phyloP scores from a whole-genome alignment of 2,329 filamentous ascomycete genomes.

The Aspergillus sp. region DNA sequence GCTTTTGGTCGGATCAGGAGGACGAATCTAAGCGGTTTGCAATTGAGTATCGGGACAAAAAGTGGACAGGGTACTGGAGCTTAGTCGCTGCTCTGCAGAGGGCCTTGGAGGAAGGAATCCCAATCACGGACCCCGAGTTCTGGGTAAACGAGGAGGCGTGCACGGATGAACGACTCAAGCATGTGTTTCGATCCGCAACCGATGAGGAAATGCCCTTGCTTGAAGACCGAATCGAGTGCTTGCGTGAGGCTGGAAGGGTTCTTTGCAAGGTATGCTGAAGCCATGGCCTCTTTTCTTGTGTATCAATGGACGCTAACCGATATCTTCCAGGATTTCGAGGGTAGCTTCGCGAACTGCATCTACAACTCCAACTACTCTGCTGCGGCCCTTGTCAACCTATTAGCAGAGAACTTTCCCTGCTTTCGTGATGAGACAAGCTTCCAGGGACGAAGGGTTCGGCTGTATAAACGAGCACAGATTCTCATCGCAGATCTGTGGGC shows the following conservation, averaged over 20 bases:
- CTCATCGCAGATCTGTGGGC: conserved; percentile 96
- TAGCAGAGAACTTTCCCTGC: conserved; percentile 76
- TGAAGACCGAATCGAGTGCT: conserved; percentile 67
- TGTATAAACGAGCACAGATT: conserved; percentile 94
- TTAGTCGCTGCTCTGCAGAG: conserved; percentile 81
- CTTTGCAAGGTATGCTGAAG: conserved; percentile 62
- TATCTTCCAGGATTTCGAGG: conserved; percentile 61
- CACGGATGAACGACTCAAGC: conserved; percentile 65
- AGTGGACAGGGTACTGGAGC: conserved; percentile 94
- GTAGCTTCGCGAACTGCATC: conserved; percentile 70
- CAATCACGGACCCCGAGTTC: conserved; percentile 82
- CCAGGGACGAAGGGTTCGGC: conserved; percentile 68
- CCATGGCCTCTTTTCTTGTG: neutral
- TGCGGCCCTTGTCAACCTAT: conserved; percentile 75
- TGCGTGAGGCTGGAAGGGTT: conserved; percentile 77
- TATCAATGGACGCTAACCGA: conserved; percentile 3
- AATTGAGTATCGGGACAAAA: conserved; percentile 73
- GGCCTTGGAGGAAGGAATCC: conserved; percentile 84
- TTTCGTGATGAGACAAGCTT: conserved; percentile 79
- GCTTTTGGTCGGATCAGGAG: conserved; percentile 78
- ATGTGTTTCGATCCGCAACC: conserved; percentile 83
- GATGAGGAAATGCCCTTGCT: conserved; percentile 84
- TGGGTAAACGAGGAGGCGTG: conserved; percentile 77
- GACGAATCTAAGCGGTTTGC: conserved; percentile 68
- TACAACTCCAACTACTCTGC: conserved; percentile 72